Evolutionary conservation across 441 rosid genomes (phyloP), one percentile per base, ranked within the genome.

Genomic region (Manihot esculenta): DNA sequence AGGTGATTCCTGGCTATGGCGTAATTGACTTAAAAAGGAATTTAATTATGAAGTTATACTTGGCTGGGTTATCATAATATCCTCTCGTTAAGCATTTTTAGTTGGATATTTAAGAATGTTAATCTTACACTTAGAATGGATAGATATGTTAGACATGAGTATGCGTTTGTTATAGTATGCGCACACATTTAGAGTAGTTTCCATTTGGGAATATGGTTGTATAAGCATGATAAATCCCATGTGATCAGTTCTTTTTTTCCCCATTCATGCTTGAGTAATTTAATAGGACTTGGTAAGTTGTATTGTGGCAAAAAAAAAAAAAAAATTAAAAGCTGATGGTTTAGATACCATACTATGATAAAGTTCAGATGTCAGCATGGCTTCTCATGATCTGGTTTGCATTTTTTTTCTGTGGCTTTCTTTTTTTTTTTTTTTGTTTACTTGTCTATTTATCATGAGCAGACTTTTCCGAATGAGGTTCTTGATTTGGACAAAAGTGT

Each of bases 401-500:
- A 12, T 23, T 7, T 18, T 5, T 13, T 48, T 48, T 10, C 14
- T 41, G 41, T 47, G 23, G 5, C 14, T 68, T 23, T 68, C 71
- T 50, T 69, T 70, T 79, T 72, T 47, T 67, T 56, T 68, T 73
- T 50, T 69, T 70, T 79, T 72, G 51, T 67, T 56, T 65, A 26
- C 54, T 65, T 61, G 2, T 62, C 57, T 9, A 1, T 71, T 79
- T 77, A 79, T 70, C 61, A 71, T 76, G 54, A 72, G 72, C 92
- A 94, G 99, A 70, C 87, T 35, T 88, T 94, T 76, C 99, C 99
- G 7, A 85, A 85, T 75, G 93, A 88, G 79, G 85, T 92, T 66
- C 82, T 94, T 75, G 88, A 84, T 55, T 81, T 94, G 66, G 95
- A 83, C 50, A 86, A 80, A 77, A 78, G 89, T 30, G 96, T 94